Percentiles rank a stretch among this genome's conserved stretches.
phyloP scores from a whole-genome alignment of 179 eudicot genomes.

The Beta macrorhiza region DNA sequence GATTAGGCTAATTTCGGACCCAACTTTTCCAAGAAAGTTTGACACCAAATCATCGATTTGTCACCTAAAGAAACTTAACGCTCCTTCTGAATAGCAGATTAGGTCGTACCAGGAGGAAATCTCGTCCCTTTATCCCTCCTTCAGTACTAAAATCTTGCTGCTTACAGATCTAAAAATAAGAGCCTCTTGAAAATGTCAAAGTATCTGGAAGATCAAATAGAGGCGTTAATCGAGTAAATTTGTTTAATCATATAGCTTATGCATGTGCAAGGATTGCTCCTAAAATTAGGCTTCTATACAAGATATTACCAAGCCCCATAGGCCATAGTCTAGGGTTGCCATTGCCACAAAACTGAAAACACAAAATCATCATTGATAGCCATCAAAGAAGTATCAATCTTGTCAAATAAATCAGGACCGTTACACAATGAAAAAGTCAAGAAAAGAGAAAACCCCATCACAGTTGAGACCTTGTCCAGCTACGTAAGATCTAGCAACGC shows the following conservation, averaged over 20 bases:
- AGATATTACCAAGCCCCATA: too few species aligned
- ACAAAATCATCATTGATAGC: neutral
- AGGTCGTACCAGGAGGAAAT: neutral
- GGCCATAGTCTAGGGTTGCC: neutral
- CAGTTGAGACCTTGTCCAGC: neutral
- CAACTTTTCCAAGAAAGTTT: neutral
- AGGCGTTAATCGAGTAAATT: neutral
- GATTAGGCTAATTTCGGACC: neutral
- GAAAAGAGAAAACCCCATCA: neutral
- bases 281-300: neutral
- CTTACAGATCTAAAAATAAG: neutral
- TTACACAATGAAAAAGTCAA: neutral
- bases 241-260: neutral
- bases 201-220: neutral
- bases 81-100: neutral
- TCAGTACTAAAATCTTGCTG: neutral
- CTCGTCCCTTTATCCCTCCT: neutral
- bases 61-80: neutral
- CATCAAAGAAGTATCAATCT: neutral
- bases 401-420: neutral
- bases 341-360: neutral
- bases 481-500: neutral
- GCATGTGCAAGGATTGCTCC: neutral
- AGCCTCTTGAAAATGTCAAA: neutral
- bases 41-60: neutral